phyloP scores from a whole-genome alignment of 768 basidiomycete genomes.

The Cyclocybe aegerita region DNA sequence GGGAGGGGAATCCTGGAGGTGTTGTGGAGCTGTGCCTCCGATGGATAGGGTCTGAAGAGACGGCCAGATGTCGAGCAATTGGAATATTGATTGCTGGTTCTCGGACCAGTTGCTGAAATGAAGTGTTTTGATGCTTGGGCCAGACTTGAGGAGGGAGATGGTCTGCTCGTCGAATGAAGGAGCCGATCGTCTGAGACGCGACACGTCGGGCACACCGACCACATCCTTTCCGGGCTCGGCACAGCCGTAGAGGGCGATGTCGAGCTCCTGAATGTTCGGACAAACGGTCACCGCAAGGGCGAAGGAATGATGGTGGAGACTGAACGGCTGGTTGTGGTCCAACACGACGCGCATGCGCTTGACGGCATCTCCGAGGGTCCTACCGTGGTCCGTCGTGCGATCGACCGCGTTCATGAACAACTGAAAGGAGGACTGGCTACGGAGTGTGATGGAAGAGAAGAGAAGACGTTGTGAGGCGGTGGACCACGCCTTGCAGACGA shows the following conservation, averaged over 20 bases:
- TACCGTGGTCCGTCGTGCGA: constrained; percentile 44
- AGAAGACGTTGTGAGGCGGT: constrained; percentile 61
- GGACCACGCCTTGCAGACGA: constrained; percentile 71
- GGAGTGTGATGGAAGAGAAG: constrained; percentile 56
- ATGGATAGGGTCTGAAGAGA: constrained; percentile 54
- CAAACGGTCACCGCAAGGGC: constrained; percentile 57
- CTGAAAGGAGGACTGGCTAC: constrained; percentile 50
- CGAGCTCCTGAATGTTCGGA: constrained; percentile 56
- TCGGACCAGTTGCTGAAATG: constrained; percentile 75
- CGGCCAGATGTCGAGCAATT: constrained; percentile 67
- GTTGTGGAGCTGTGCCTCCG: constrained; percentile 56
- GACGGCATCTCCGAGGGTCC: constrained; percentile 53
- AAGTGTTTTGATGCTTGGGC: constrained; percentile 52
- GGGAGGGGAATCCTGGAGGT: constrained; percentile 38
- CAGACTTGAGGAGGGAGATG: constrained; percentile 49
- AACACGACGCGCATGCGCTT: constrained; percentile 53
- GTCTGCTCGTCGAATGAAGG: constrained; percentile 55
- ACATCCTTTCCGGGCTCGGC: constrained; percentile 50
- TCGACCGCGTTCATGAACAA: constrained; percentile 55
- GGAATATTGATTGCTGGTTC: constrained; percentile 51
- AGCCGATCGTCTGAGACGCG: constrained; percentile 48
- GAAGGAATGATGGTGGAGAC: constrained; percentile 55
- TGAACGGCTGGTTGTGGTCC: constrained; percentile 67
- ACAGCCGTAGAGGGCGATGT: constrained; percentile 59
- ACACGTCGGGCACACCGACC: constrained; percentile 44